Evolutionary conservation across 257 asterid genomes (phyloP).

Genomic region (Craterostigma plantagineum): DNA sequence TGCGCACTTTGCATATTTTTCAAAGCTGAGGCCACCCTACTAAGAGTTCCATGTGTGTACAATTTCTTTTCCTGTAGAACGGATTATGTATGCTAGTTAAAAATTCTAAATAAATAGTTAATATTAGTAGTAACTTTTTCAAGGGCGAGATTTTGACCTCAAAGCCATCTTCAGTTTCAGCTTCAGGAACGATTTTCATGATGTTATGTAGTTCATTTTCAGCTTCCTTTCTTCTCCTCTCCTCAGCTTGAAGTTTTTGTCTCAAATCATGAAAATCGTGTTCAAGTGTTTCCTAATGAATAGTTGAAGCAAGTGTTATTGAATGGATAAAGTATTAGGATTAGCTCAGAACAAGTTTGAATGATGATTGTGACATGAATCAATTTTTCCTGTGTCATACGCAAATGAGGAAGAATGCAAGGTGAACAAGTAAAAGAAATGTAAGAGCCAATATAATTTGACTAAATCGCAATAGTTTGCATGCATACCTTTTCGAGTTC

Average conservation of each 20-base stretch:
- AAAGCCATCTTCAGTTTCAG: slow-evolving; percentile 49
- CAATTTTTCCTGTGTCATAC: too few relatives aligned
- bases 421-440: neutral
- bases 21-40: slow-evolving; percentile 25
- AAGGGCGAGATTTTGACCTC: slow-evolving; percentile 33
- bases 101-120: slow-evolving; percentile 5
- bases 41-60: slow-evolving; percentile 29
- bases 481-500: slow-evolving; percentile 53
- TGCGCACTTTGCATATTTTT: slow-evolving; percentile 15
- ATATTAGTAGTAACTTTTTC: slow-evolving; percentile 1
- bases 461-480: neutral
- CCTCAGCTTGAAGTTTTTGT: slow-evolving; percentile 45
- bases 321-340: neutral
- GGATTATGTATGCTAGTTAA: slow-evolving; percentile 1
- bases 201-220: slow-evolving; percentile 49
- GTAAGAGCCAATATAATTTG: neutral
- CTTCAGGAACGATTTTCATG: slow-evolving; percentile 50
- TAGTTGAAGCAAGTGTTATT: slow-evolving; percentile 7
- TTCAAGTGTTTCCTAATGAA: slow-evolving; percentile 26
- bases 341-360: too few relatives aligned
- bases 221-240: slow-evolving; percentile 51
- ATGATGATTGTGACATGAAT: too few relatives aligned
- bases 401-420: too few relatives aligned
- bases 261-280: slow-evolving; percentile 35
- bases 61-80: slow-evolving; percentile 57